phyloP scores from a whole-genome alignment of 225 moss, liverwort and hornwort species.

The Physcomitrium patens region DNA sequence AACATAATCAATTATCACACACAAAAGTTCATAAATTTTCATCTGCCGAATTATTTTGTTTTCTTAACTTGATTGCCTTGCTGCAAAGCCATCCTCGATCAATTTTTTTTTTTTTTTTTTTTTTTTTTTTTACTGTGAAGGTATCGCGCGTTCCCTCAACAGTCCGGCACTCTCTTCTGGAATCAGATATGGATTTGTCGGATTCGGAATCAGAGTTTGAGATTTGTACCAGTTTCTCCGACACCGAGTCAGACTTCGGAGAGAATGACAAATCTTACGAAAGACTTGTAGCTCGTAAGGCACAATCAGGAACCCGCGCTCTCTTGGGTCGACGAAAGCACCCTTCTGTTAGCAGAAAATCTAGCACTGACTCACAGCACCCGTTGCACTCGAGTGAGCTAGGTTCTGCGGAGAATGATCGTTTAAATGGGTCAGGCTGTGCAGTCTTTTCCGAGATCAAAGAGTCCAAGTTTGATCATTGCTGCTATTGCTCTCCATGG shows the following conservation, averaged over 20 bases:
- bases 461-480: slow-evolving; percentile 30
- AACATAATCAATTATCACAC: too few species aligned
- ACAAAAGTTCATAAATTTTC: too few species aligned
- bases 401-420: not conserved
- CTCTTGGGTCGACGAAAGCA: slow-evolving; percentile 32
- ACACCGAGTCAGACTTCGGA: slow-evolving; percentile 49
- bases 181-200: slow-evolving; percentile 86
- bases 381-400: slow-evolving; percentile 27
- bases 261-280: slow-evolving; percentile 38
- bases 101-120: not conserved
- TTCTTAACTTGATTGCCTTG: not conserved
- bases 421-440: not conserved
- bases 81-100: not conserved
- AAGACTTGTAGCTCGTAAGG: slow-evolving; percentile 70
- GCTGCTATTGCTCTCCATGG: slow-evolving; percentile 93
- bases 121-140: slow-evolving; percentile 8
- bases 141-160: slow-evolving; percentile 36
- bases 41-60: too few species aligned
- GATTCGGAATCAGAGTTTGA: slow-evolving; percentile 65
- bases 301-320: slow-evolving; percentile 44
- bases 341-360: slow-evolving; percentile 46
- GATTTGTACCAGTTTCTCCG: slow-evolving; percentile 34
- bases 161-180: slow-evolving; percentile 32
- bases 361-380: slow-evolving; percentile 29
- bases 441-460: not conserved